Percentiles rank a stretch among this genome's conserved stretches.
These are phyloP conservation scores for Setaria italica DNA, from an alignment of 202 grass and related monocot species.

Conservation along the genomic window DNA sequence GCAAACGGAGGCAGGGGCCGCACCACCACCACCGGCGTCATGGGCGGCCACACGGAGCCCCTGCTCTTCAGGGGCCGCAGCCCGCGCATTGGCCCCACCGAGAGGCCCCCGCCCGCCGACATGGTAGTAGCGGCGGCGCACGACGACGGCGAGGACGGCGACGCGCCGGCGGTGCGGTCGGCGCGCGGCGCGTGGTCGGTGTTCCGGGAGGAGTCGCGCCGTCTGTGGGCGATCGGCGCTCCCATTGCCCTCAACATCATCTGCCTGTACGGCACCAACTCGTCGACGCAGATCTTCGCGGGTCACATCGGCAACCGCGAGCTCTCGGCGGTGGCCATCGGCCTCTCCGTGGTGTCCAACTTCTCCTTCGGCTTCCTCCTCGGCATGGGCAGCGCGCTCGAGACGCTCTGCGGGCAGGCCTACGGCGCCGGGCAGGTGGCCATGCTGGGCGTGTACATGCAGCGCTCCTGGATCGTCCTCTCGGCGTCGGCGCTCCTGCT, in stretches of 20 bases:
- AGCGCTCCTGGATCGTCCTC: conserved; percentile 89
- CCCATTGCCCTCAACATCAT: conserved; percentile 86
- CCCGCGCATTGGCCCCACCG: conserved; percentile 8
- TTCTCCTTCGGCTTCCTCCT: conserved; percentile 97
- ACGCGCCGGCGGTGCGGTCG: conserved; percentile 42
- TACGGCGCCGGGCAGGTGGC: conserved; percentile 74
- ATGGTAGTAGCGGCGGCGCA: conserved; percentile 37
- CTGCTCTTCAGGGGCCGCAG: neutral
- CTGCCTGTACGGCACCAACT: conserved; percentile 84
- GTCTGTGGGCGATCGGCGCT: conserved; percentile 78
- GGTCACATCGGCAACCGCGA: conserved; percentile 89
- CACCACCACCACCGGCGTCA: neutral
- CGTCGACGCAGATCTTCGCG: conserved; percentile 87
- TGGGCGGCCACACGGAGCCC: neutral
- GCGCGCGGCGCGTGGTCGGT: conserved; percentile 46
- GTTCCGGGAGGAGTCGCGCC: conserved; percentile 59
- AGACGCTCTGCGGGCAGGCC: conserved; percentile 91
- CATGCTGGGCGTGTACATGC: conserved; percentile 92
- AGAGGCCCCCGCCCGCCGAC: neutral
- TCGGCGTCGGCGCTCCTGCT: conserved; percentile 57
- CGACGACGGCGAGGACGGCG: neutral
- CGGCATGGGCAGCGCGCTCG: conserved; percentile 93
- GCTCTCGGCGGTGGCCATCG: conserved; percentile 82
- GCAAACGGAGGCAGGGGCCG: conserved; percentile 37
- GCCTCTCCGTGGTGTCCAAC: conserved; percentile 79